phyloP scores from a whole-genome alignment of 352 stramenopile species.

The Phytophthora tubulina region DNA sequence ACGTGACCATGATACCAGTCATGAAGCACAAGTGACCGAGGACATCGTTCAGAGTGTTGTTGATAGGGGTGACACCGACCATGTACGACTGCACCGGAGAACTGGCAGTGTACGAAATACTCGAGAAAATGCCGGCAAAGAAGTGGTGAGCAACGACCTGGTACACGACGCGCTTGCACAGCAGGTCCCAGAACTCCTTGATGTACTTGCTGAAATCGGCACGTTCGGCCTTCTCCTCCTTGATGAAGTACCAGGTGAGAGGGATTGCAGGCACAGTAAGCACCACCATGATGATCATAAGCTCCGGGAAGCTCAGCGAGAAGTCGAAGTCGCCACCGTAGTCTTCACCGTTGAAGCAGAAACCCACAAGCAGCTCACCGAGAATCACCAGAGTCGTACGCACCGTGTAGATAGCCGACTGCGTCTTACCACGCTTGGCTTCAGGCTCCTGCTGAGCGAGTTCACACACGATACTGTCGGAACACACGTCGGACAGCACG shows the following conservation, averaged over 20 bases:
- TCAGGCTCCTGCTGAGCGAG: slow-evolving; percentile 64
- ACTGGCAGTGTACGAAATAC: slow-evolving; percentile 50
- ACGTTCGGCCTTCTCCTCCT: slow-evolving; percentile 44
- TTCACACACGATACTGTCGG: slow-evolving; percentile 68
- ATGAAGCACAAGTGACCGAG: slow-evolving; percentile 48
- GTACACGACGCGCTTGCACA: slow-evolving; percentile 60
- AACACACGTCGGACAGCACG: slow-evolving; percentile 70
- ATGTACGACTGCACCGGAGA: slow-evolving; percentile 48
- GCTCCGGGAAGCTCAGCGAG: slow-evolving; percentile 46
- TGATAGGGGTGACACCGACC: slow-evolving; percentile 50
- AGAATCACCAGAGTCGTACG: slow-evolving; percentile 50
- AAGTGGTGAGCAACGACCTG: slow-evolving; percentile 63
- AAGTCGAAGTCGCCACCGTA: slow-evolving; percentile 63
- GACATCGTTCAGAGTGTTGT: slow-evolving; percentile 50
- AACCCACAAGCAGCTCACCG: slow-evolving; percentile 50
- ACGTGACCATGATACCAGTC: slow-evolving; percentile 43
- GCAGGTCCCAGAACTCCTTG: slow-evolving; percentile 49
- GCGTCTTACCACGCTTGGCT: slow-evolving; percentile 60
- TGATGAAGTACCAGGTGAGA: slow-evolving; percentile 54
- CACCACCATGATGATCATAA: slow-evolving; percentile 60
- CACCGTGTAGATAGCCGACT: slow-evolving; percentile 52
- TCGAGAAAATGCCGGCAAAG: slow-evolving; percentile 52
- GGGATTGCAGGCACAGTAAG: slow-evolving; percentile 37
- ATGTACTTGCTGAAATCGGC: slow-evolving; percentile 49
- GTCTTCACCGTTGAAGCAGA: slow-evolving; percentile 64